These are phyloP conservation scores for Mediolabrus comicus DNA, from an alignment of 108 stramenopile species.

Conservation along the genomic window DNA sequence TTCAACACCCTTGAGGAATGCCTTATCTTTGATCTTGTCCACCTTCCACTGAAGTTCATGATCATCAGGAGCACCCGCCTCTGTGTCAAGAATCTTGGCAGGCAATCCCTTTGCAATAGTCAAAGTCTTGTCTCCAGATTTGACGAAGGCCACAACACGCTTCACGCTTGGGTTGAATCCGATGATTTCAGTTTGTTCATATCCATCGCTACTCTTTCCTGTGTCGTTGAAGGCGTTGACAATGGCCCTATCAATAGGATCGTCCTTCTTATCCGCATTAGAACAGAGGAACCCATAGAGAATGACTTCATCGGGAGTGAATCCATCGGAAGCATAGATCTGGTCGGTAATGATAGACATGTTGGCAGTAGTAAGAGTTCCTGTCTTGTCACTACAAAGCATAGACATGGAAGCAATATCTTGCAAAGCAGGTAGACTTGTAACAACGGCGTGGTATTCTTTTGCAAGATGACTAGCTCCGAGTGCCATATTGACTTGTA, in stretches of 20 bases:
- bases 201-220: constrained; percentile 13
- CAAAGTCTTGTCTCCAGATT: constrained; percentile 19
- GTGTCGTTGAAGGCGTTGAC: constrained; percentile 43
- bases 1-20: constrained; percentile 21
- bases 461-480: constrained; percentile 80
- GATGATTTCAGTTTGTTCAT: constrained; percentile 53
- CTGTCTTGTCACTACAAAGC: constrained; percentile 86
- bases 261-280: constrained; percentile 82
- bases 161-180: constrained; percentile 68
- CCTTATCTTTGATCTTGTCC: constrained; percentile 23
- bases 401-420: constrained; percentile 83
- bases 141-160: constrained; percentile 63
- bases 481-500: constrained; percentile 85
- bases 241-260: constrained; percentile 83
- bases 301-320: constrained; percentile 53
- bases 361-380: constrained; percentile 84
- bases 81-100: constrained; percentile 72
- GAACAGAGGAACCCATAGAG: constrained; percentile 62
- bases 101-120: constrained; percentile 79
- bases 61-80: constrained; percentile 59
- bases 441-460: constrained; percentile 79
- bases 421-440: constrained; percentile 79
- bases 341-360: constrained; percentile 71
- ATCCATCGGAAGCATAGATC: constrained; percentile 51
- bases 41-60: constrained; percentile 79